These are phyloP conservation scores for Saccharomycopsis schoenii DNA, from an alignment of 805 yeast genomes.

Conservation along the genomic window DNA sequence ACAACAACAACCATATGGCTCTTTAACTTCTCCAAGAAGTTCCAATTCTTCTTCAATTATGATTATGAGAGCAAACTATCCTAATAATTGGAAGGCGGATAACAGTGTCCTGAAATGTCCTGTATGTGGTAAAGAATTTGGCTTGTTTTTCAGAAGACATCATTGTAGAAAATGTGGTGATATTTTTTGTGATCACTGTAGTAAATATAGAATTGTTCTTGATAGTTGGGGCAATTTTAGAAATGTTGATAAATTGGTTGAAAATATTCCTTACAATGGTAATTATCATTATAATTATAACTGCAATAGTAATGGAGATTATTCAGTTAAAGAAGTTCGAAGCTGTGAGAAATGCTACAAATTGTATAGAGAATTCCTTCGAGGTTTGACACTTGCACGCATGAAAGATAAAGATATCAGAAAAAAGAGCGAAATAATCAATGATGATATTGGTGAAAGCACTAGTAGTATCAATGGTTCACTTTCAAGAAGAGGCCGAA, in stretches of 20 bases:
- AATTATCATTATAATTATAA: neutral
- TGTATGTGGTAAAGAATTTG: conserved; percentile 12
- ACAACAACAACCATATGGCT: neutral
- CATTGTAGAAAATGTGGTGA: conserved; percentile 34
- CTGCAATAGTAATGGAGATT: neutral
- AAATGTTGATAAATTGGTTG: neutral
- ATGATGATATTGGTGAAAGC: neutral
- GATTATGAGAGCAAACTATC: neutral
- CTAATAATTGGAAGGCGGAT: conserved; percentile 17
- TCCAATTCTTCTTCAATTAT: neutral
- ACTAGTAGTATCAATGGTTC: neutral
- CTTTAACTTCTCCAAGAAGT: neutral
- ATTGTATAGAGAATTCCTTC: neutral
- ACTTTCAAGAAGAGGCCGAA: too few relatives aligned
- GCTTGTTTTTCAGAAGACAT: conserved; percentile 25
- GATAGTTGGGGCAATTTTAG: conserved; percentile 28
- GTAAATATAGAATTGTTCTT: conserved; percentile 27
- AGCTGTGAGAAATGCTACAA: neutral
- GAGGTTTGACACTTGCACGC: neutral
- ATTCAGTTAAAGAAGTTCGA: neutral
- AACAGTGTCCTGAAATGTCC: conserved; percentile 2
- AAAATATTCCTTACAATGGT: neutral
- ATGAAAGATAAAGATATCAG: neutral
- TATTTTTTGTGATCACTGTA: conserved; percentile 31
- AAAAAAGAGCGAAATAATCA: neutral